These are phyloP conservation scores for Stemphylium beticola DNA, from an alignment of 2,329 filamentous ascomycete species.

Conservation along the genomic window DNA sequence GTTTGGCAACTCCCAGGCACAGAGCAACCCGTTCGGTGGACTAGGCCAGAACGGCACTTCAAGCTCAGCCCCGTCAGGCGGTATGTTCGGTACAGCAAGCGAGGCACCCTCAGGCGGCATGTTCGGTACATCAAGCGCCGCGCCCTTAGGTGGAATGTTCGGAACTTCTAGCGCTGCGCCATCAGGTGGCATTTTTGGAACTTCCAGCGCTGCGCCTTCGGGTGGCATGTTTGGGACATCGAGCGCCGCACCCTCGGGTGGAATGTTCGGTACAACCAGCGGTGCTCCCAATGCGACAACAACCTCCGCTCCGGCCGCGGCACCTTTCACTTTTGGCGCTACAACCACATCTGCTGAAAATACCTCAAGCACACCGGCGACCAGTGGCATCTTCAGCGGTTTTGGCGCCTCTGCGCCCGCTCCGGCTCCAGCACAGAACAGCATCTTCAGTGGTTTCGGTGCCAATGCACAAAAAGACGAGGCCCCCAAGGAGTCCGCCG, in stretches of 20 bases:
- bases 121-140: conserved; percentile 11
- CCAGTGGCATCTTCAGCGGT: conserved; percentile 17
- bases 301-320: conserved; percentile 22
- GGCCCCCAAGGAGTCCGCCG: conserved; percentile 6
- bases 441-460: conserved; percentile 23
- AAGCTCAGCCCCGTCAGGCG: conserved; percentile 1
- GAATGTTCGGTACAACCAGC: conserved; percentile 21
- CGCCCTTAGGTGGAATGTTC: conserved; percentile 3
- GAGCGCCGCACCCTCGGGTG: conserved; percentile 19
- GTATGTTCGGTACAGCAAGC: conserved; percentile 9
- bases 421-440: conserved; percentile 7
- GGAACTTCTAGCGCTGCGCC: not conserved
- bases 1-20: conserved; percentile 20
- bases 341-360: conserved; percentile 19
- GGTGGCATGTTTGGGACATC: conserved; percentile 25
- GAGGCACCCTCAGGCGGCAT: conserved; percentile 13
- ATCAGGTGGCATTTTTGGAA: conserved; percentile 21
- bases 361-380: conserved; percentile 19
- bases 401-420: conserved; percentile 11
- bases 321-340: conserved; percentile 25
- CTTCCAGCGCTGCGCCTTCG: conserved; percentile 12
- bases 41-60: conserved; percentile 22
- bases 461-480: conserved; percentile 14
- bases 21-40: conserved; percentile 29
- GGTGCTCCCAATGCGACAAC: conserved; percentile 19